These are phyloP conservation scores for Pseudoturritis turrita DNA, from an alignment of 345 rosid species.

Conservation along the genomic window DNA sequence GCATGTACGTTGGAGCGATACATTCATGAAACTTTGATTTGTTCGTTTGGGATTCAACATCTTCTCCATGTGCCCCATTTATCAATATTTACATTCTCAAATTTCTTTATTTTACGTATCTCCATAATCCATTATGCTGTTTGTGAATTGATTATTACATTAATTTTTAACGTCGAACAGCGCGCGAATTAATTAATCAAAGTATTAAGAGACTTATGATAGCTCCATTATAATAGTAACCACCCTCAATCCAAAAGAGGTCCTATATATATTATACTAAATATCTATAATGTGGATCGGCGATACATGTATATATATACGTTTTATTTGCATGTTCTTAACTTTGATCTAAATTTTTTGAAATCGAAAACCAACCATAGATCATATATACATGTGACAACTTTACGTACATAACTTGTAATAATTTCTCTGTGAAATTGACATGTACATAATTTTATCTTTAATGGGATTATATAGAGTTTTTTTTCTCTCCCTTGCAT, in stretches of 20 bases:
- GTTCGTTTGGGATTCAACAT: constrained; percentile 10
- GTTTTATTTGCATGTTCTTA: background rate
- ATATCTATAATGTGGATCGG: background rate
- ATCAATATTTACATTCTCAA: background rate
- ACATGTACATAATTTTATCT: background rate
- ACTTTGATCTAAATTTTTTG: background rate
- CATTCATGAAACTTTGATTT: constrained; percentile 14
- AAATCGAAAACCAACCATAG: background rate
- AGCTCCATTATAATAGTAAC: background rate
- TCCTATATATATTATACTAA: background rate
- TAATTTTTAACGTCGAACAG: background rate
- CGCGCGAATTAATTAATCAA: background rate
- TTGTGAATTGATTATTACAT: background rate
- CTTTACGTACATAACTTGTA: background rate
- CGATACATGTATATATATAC: background rate
- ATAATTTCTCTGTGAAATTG: background rate
- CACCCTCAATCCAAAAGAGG: background rate
- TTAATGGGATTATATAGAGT: background rate
- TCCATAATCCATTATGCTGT: background rate
- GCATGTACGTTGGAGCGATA: constrained; percentile 8
- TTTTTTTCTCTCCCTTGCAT: background rate
- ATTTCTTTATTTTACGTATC: background rate
- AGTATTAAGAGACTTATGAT: background rate
- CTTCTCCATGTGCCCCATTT: constrained; percentile 15
- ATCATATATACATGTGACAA: background rate